Percentiles rank a stretch among this genome's conserved stretches.
Conservation (phyloP, 495 filamentous ascomycete species). For the Immersiella caudata region DNA sequence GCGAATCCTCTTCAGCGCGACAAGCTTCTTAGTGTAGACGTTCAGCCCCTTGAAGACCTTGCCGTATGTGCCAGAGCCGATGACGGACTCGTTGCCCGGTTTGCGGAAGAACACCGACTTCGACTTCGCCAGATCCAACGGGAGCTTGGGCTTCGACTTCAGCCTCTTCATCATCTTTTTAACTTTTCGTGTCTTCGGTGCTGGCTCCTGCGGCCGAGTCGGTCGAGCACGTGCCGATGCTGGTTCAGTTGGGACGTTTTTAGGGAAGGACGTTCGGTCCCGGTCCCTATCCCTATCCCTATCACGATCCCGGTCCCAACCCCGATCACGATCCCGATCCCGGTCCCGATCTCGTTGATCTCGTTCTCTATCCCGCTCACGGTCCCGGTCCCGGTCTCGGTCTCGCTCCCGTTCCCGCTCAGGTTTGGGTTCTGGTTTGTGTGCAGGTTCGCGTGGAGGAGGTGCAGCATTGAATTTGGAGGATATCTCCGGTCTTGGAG, state of each 20-base stretch:
- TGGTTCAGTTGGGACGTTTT: constrained; percentile 53
- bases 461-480: constrained; percentile 67
- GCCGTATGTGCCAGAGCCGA: constrained; percentile 91
- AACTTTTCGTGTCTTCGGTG: constrained; percentile 59
- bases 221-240: constrained; percentile 55
- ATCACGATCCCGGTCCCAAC: constrained; percentile 39
- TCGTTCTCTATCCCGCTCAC: constrained; percentile 25
- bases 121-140: constrained; percentile 69
- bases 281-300: constrained; percentile 44
- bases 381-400: constrained; percentile 18
- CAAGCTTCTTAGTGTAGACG: constrained; percentile 86
- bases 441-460: constrained; percentile 40
- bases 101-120: constrained; percentile 91
- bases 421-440: constrained; percentile 39
- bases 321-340: constrained; percentile 27
- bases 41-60: constrained; percentile 99
- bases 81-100: constrained; percentile 90
- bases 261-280: constrained; percentile 40
- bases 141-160: constrained; percentile 71
- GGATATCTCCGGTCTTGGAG: constrained; percentile 71
- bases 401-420: constrained; percentile 35
- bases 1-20: constrained; percentile 84
- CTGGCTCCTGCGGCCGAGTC: constrained; percentile 35
- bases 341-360: constrained; percentile 14
- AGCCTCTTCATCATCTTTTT: constrained; percentile 69